These are phyloP conservation scores for Backusella parvicylindrica DNA, from an alignment of 192 early-diverging fungal species.

Conservation along the genomic window DNA sequence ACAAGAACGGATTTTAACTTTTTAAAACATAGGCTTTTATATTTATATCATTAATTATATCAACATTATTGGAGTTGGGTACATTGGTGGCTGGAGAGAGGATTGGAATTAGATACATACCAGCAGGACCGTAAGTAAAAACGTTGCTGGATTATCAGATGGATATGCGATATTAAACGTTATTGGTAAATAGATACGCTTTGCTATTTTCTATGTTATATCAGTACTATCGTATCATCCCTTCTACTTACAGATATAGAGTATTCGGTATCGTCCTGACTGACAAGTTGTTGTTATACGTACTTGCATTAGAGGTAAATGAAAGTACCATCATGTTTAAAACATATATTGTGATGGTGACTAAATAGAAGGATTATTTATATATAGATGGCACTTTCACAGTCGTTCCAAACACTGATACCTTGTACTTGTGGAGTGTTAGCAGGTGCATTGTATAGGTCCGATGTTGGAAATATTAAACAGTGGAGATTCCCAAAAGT, in stretches of 20 bases:
- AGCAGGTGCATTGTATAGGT: constrained; percentile 49
- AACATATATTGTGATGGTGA: background rate
- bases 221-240: constrained; percentile 54
- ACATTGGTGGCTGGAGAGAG: constrained; percentile 39
- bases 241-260: constrained; percentile 48
- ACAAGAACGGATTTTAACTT: background rate
- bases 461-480: constrained; percentile 46
- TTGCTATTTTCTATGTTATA: constrained; percentile 55
- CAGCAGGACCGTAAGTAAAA: constrained; percentile 51
- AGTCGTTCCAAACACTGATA: constrained; percentile 40
- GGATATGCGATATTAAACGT: background rate
- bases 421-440: constrained; percentile 47
- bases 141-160: background rate
- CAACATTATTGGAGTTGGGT: constrained; percentile 53
- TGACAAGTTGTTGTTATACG: constrained; percentile 50
- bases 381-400: constrained; percentile 41
- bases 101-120: constrained; percentile 45
- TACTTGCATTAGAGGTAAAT: constrained; percentile 46
- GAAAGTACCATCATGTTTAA: no score
- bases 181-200: constrained; percentile 38
- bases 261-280: constrained; percentile 47
- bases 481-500: constrained; percentile 50
- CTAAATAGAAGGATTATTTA: background rate
- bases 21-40: constrained; percentile 44
- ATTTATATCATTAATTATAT: constrained; percentile 40